Base-by-base conservation (phyloP, 768 basidiomycete species). In the Amanita brunnescens region DNA sequence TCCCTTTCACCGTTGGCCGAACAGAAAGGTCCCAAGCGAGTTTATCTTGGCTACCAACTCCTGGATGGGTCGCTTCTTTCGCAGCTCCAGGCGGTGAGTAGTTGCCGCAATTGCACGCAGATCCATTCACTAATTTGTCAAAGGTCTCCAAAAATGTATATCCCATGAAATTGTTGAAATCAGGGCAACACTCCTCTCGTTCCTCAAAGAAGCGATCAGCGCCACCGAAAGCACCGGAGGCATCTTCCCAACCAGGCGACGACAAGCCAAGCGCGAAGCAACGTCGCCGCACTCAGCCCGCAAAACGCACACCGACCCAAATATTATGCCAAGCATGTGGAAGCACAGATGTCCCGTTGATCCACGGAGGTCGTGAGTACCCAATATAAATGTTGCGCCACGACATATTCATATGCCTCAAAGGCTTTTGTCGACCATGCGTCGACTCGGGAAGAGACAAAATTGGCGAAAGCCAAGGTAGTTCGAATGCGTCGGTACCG, bases 351-450 rank as follows among this genome's bases (percentile, higher is more conserved):
- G 86, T 88, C 12, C 87, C 87, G 6, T 70, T 89, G n/a, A 78
- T 87, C 47, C 71, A 82, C 61, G 85, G 85, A 52, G 87, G 86
- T 37, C 75, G 87, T 87, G 57, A 74, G 85, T 74, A 21, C 5
- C 49, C 13, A 16, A n/a, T 45, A 45, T 6, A 6, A 41, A 16
- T 26, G 33, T 9, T 14, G 7, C 3, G 30, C 20, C 18, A 12
- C 12, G 2, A 16, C 20, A 16, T 10, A 40, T 18, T 46, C 13
- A 47, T 20, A 16, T 4, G 13, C n/a, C 12, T 41, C 48, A 3
- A 47, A 87, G 85, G 81, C 53, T 87, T 74, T 60, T 88, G 85
- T 65, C 77, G 84, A 18, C 75, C 76, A 9, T 87, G 85, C 54
- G 79, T 78, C 18, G 80, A 82, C 32, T 62, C 74, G 34, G 81